These are phyloP conservation scores for Gentiana dahurica DNA, from an alignment of 257 asterid species.

Conservation along the genomic window DNA sequence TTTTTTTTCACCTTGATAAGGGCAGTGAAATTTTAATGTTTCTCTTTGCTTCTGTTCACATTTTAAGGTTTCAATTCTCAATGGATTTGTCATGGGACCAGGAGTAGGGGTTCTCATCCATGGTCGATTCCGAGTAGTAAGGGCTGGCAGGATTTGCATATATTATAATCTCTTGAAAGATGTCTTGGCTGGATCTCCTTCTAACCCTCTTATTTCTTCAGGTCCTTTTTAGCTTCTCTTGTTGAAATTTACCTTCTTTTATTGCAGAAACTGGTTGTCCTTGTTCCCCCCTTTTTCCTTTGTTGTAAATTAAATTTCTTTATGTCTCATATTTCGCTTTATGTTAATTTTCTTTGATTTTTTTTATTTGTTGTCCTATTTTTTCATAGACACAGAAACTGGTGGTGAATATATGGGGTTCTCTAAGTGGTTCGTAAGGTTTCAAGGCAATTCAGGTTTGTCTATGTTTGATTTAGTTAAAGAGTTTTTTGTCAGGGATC, in stretches of 20 bases:
- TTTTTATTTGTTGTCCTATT: constrained; percentile 3
- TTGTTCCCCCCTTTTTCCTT: not conserved
- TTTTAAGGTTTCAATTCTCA: constrained; percentile 72
- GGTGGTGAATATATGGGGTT: constrained; percentile 69
- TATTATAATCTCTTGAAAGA: constrained; percentile 75
- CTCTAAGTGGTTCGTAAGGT: constrained; percentile 64
- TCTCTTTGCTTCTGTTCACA: not conserved
- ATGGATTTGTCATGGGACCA: constrained; percentile 96
- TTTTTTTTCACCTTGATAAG: not conserved
- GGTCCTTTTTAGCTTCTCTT: constrained; percentile 1
- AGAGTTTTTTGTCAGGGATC: too few species aligned
- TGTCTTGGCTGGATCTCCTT: constrained; percentile 92
- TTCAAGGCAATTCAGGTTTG: constrained; percentile 75
- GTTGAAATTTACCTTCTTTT: not conserved
- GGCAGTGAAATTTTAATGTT: not conserved
- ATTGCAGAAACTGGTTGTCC: not conserved
- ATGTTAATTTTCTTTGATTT: not conserved
- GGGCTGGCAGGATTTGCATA: constrained; percentile 91
- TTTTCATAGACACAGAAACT: constrained; percentile 49
- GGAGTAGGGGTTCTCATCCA: constrained; percentile 88
- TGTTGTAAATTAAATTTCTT: not conserved
- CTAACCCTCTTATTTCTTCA: constrained; percentile 57
- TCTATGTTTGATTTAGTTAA: constrained; percentile 1
- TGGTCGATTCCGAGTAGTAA: constrained; percentile 77
- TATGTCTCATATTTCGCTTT: not conserved